Percentiles rank a stretch among this genome's conserved stretches.
Evolutionary conservation across 2,329 filamentous ascomycete genomes (phyloP).

Genomic region (Hawksworthiomyces lignivorus): DNA sequence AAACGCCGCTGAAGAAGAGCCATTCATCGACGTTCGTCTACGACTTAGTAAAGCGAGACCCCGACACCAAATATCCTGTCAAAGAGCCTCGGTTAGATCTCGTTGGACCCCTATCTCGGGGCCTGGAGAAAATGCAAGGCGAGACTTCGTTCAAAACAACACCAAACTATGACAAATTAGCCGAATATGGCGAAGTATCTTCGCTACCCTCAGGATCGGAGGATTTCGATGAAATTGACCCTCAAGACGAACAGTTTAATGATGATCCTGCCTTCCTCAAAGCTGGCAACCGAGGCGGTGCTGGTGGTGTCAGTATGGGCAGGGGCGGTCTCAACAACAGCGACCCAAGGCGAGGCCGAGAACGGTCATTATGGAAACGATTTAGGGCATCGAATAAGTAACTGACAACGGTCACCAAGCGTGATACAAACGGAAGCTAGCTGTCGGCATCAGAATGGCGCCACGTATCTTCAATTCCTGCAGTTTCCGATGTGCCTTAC

Average conservation of each 20-base stretch:
- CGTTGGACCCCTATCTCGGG: conserved; percentile 23
- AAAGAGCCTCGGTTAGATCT: conserved; percentile 20
- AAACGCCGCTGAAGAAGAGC: conserved; percentile 1
- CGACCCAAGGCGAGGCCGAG: too few relatives aligned
- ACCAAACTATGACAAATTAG: conserved; percentile 16
- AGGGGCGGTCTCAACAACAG: neutral
- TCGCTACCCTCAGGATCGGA: conserved; percentile 13
- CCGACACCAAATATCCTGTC: conserved; percentile 13
- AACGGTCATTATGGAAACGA: too few relatives aligned
- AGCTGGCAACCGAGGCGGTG: conserved; percentile 14
- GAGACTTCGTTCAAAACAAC: neutral
- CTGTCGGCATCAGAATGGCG: too few relatives aligned
- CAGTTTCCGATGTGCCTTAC: too few relatives aligned
- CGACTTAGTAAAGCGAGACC: conserved; percentile 5
- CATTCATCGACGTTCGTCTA: neutral
- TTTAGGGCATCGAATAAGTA: too few relatives aligned
- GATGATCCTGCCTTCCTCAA: conserved; percentile 32
- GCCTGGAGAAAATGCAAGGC: conserved; percentile 26
- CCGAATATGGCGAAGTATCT: conserved; percentile 9
- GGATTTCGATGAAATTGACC: conserved; percentile 32
- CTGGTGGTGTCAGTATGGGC: neutral
- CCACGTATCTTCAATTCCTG: too few relatives aligned
- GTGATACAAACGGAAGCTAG: too few relatives aligned
- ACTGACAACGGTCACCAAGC: too few relatives aligned
- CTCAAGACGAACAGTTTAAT: conserved; percentile 40